These are phyloP conservation scores for Aspergillus haitiensis DNA, from an alignment of 495 filamentous ascomycete genomes.

Conservation along the genomic window DNA sequence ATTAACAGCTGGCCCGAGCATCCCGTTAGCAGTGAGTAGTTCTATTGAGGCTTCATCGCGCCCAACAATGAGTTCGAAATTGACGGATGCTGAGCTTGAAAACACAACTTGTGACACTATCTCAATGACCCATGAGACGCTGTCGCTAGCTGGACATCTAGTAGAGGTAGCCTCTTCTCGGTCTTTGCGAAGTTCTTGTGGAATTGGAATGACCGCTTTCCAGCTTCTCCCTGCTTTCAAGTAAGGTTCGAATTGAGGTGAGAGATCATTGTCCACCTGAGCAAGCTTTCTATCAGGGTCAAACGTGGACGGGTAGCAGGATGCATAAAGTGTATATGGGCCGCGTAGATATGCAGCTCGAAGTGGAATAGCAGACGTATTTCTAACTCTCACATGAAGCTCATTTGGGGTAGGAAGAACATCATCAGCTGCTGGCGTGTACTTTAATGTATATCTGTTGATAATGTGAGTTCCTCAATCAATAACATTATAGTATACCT, in stretches of 20 bases:
- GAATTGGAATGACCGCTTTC: conserved; percentile 74
- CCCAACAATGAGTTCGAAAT: conserved; percentile 82
- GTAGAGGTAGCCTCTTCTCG: background rate
- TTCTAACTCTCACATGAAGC: conserved; percentile 83
- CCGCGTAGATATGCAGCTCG: conserved; percentile 95
- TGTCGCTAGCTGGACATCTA: conserved; percentile 38
- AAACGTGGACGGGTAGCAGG: conserved; percentile 78
- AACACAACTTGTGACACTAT: conserved; percentile 91
- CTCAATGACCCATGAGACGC: conserved; percentile 86
- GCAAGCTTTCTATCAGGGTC: conserved; percentile 73
- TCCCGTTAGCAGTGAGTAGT: conserved; percentile 54
- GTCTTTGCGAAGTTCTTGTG: conserved; percentile 48
- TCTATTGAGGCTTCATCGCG: conserved; percentile 81
- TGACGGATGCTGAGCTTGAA: conserved; percentile 81
- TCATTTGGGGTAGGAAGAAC: conserved; percentile 78
- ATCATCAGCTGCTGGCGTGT: conserved; percentile 83
- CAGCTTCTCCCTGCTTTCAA: conserved; percentile 90
- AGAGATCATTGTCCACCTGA: conserved; percentile 58
- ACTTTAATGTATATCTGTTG: conserved; percentile 83
- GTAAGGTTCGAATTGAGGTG: conserved; percentile 90
- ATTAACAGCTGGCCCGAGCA: conserved; percentile 30
- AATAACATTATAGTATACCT: background rate
- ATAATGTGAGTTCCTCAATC: background rate
- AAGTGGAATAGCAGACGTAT: conserved; percentile 84
- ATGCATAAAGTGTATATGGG: conserved; percentile 85